Percentiles rank a stretch among this genome's conserved stretches.
These are phyloP conservation scores for Corinectria fuckeliana DNA, from an alignment of 2,329 filamentous ascomycete genomes.

Conservation along the genomic window DNA sequence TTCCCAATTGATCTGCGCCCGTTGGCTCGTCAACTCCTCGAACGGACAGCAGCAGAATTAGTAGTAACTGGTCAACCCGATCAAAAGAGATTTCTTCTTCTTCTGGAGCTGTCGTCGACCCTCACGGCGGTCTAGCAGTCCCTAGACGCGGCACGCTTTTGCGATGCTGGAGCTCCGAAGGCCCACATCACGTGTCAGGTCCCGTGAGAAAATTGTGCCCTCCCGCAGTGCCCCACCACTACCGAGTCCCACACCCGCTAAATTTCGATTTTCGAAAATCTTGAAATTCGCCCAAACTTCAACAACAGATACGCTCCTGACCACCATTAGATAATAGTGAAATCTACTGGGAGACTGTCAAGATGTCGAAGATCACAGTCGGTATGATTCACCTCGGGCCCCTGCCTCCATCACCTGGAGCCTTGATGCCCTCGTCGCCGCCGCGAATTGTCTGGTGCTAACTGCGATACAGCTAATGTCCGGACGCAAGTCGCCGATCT, in stretches of 20 bases:
- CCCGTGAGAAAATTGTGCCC: conserved; percentile 48
- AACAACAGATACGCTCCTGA: conserved; percentile 44
- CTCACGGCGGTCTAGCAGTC: conserved; percentile 8
- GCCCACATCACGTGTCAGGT: conserved; percentile 38
- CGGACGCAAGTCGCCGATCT: conserved; percentile 92
- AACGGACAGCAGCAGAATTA: not conserved
- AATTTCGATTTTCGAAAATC: conserved; percentile 31
- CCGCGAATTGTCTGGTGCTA: conserved; percentile 48
- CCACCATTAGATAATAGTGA: conserved; percentile 73
- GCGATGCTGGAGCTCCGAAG: not conserved
- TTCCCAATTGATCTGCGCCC: not conserved
- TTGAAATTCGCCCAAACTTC: conserved; percentile 27
- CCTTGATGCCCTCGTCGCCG: not conserved
- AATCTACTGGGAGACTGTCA: conserved; percentile 88
- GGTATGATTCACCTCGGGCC: conserved; percentile 50
- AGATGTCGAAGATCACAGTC: conserved; percentile 88
- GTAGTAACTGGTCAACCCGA: not conserved
- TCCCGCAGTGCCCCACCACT: conserved; percentile 36
- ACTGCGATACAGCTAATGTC: conserved; percentile 73
- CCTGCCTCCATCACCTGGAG: not conserved
- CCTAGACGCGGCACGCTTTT: conserved; percentile 17
- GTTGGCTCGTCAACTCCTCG: conserved; percentile 1
- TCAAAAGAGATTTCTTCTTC: conserved; percentile 2
- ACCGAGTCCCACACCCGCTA: conserved; percentile 33
- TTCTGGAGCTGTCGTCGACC: conserved; percentile 17